phyloP scores from a whole-genome alignment of 176 grass and related monocot genomes.

The Oryza coarctata region DNA sequence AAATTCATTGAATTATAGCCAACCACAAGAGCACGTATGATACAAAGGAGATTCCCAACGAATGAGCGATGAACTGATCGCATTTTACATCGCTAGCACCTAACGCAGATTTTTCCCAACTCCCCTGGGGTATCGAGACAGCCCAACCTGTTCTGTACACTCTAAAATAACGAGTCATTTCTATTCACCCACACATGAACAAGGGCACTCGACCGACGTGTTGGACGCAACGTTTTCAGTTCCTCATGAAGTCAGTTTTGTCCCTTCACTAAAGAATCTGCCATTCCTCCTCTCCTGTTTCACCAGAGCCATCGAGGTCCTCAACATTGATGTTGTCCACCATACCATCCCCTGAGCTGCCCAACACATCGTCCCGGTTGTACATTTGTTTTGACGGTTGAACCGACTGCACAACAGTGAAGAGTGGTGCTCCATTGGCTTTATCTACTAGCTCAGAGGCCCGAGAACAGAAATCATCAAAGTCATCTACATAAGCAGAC shows the following conservation, averaged over 20 bases:
- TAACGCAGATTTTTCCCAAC: neutral
- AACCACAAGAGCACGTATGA: constrained; percentile 17
- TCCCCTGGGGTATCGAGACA: neutral
- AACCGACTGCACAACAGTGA: constrained; percentile 68
- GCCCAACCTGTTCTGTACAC: neutral
- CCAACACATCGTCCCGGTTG: constrained; percentile 31
- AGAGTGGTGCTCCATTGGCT: constrained; percentile 78
- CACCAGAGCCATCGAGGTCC: constrained; percentile 41
- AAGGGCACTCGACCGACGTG: neutral
- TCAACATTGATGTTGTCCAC: constrained; percentile 43
- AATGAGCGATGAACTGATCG: neutral
- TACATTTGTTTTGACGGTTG: constrained; percentile 44
- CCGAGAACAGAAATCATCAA: constrained; percentile 85
- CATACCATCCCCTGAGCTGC: constrained; percentile 28
- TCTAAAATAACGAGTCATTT: constrained; percentile 22
- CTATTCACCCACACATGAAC: constrained; percentile 11
- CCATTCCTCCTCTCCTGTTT: constrained; percentile 77
- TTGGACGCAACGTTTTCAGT: neutral
- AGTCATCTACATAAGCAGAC: constrained; percentile 56
- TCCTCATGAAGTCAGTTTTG: neutral
- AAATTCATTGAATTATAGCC: constrained; percentile 25
- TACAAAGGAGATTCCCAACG: constrained; percentile 45
- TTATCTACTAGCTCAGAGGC: constrained; percentile 64
- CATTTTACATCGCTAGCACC: neutral
- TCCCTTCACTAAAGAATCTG: constrained; percentile 62